phyloP scores from a whole-genome alignment of 2,329 filamentous ascomycete species.

The Ophiostoma fasciatum region DNA sequence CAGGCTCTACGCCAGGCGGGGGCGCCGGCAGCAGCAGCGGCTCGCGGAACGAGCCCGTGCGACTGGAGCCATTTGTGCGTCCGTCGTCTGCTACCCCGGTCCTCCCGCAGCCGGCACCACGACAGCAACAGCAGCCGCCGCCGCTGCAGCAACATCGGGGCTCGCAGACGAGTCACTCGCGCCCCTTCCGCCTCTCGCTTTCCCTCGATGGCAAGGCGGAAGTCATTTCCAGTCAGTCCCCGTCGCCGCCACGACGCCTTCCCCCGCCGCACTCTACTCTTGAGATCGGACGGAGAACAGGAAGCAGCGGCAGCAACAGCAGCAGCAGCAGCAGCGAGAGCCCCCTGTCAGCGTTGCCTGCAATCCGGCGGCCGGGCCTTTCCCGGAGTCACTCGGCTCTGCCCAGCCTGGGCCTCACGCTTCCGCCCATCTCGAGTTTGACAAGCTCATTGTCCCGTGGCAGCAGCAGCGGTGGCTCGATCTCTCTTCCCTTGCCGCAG shows the following conservation, averaged over 20 bases:
- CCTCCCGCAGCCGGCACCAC: slow-evolving; percentile 16
- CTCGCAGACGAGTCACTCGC: too few relatives aligned
- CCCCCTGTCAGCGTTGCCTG: slow-evolving; percentile 28
- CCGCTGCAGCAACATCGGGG: too few relatives aligned
- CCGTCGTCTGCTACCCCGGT: slow-evolving; percentile 20
- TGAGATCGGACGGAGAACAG: neutral
- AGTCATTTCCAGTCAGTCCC: slow-evolving; percentile 53
- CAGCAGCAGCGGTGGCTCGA: too few relatives aligned
- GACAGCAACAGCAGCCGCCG: slow-evolving; percentile 3
- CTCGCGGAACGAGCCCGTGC: slow-evolving; percentile 26
- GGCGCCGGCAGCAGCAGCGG: too few relatives aligned
- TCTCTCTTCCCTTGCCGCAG: slow-evolving; percentile 7
- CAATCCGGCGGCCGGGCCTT: slow-evolving; percentile 36
- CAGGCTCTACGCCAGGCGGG: neutral
- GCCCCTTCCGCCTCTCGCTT: slow-evolving; percentile 57
- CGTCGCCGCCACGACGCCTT: slow-evolving; percentile 50
- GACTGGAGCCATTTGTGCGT: slow-evolving; percentile 29
- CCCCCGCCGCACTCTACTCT: slow-evolving; percentile 22
- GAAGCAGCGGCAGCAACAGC: slow-evolving; percentile 3
- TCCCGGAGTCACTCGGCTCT: slow-evolving; percentile 60
- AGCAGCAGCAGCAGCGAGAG: slow-evolving; percentile 21
- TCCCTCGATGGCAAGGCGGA: slow-evolving; percentile 87
- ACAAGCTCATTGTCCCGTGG: slow-evolving; percentile 26
- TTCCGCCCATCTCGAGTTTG: slow-evolving; percentile 40
- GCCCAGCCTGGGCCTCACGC: slow-evolving; percentile 37